phyloP scores from a whole-genome alignment of 2,329 filamentous ascomycete genomes.

The Trichoderma pleuroti region DNA sequence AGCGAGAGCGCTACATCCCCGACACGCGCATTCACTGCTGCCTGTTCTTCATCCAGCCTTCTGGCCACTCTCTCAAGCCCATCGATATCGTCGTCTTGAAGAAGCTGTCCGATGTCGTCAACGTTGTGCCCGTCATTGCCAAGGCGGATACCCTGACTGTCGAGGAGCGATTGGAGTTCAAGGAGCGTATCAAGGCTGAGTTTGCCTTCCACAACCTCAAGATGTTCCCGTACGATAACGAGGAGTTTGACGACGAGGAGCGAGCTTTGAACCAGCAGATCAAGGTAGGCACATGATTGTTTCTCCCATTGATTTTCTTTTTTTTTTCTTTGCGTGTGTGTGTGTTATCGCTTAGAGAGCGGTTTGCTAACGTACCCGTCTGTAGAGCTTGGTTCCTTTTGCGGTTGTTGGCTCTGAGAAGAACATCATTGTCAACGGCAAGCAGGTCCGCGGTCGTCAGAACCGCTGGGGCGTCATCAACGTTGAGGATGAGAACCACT shows the following conservation, averaged over 20 bases:
- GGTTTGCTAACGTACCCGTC: slow-evolving; percentile 25
- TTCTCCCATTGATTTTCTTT: background rate
- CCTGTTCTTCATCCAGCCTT: slow-evolving; percentile 99
- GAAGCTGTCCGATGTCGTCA: slow-evolving; percentile 99
- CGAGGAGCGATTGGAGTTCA: slow-evolving; percentile 94
- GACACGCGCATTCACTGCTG: slow-evolving; percentile 99
- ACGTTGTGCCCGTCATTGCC: slow-evolving; percentile 97
- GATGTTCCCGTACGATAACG: slow-evolving; percentile 99
- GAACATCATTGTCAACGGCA: slow-evolving; percentile 94
- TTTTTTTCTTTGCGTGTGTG: background rate
- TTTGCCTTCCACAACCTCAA: slow-evolving; percentile 99
- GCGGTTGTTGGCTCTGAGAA: slow-evolving; percentile 98
- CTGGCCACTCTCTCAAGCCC: slow-evolving; percentile 95
- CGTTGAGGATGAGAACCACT: slow-evolving; percentile 98
- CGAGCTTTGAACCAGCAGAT: slow-evolving; percentile 89
- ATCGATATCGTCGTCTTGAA: slow-evolving; percentile 99
- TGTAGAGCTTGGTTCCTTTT: slow-evolving; percentile 87
- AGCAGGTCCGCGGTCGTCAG: slow-evolving; percentile 95
- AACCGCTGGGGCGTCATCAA: slow-evolving; percentile 99
- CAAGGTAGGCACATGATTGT: slow-evolving; percentile 63
- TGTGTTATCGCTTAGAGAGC: background rate
- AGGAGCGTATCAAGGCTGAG: slow-evolving; percentile 99
- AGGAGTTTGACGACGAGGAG: slow-evolving; percentile 97
- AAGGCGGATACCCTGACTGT: slow-evolving; percentile 96
- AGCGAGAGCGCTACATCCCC: slow-evolving; percentile 98